Conservation (phyloP, 2,329 filamentous ascomycete species). For the Fusarium bulbicola region DNA sequence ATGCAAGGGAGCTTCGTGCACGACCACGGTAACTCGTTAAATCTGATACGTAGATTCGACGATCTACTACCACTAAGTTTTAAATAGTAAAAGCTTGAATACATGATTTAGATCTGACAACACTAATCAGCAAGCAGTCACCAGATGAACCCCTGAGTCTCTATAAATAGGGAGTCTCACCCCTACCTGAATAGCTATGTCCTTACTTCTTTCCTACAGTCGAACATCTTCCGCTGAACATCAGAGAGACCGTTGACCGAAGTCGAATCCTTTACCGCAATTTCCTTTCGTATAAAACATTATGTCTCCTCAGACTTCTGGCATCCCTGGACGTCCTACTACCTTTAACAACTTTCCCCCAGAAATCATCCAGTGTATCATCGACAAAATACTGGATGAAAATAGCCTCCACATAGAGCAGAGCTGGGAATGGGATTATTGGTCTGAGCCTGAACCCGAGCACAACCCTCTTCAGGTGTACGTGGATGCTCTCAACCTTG, state of each 20-base stretch:
- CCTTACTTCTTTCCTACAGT: background rate
- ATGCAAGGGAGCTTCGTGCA: too few species aligned
- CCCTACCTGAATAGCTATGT: background rate
- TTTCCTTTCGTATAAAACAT: background rate
- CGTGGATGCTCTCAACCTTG: conserved; percentile 1
- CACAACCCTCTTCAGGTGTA: background rate
- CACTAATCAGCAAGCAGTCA: background rate
- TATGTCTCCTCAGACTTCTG: background rate
- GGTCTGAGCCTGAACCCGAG: background rate
- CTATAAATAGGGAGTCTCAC: too few species aligned
- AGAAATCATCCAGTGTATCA: background rate
- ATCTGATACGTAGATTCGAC: too few species aligned
- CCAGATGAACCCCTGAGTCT: background rate
- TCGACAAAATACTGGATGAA: conserved; percentile 2
- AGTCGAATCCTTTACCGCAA: too few species aligned
- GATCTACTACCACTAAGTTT: background rate
- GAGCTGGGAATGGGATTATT: background rate
- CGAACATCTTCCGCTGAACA: background rate
- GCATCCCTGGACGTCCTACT: background rate
- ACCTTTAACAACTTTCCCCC: background rate
- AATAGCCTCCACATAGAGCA: background rate
- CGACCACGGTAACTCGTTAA: too few species aligned
- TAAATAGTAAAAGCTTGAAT: background rate
- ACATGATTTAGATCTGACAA: background rate
- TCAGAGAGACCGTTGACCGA: background rate